A percentile compares a stretch with the other conserved stretches of the same genome.
These are phyloP conservation scores for Aspergillus steynii DNA, from an alignment of 495 filamentous ascomycete genomes.

Conservation along the genomic window DNA sequence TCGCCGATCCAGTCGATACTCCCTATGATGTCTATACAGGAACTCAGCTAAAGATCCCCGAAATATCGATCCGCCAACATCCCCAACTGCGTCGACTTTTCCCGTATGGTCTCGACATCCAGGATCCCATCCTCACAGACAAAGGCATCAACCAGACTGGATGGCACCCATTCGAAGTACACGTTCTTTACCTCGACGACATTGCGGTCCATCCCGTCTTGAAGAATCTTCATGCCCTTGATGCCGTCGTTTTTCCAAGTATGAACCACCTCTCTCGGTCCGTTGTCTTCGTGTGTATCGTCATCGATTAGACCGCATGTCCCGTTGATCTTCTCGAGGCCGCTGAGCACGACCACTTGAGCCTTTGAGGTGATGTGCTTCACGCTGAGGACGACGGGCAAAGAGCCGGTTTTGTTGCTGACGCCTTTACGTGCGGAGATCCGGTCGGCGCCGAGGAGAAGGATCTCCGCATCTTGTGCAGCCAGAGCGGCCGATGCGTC, in stretches of 20 bases:
- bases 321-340: slow-evolving; percentile 60
- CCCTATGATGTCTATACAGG: background rate
- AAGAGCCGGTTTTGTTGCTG: slow-evolving; percentile 66
- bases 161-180: slow-evolving; percentile 68
- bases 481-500: slow-evolving; percentile 62
- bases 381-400: slow-evolving; percentile 54
- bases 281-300: slow-evolving; percentile 50
- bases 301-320: slow-evolving; percentile 36
- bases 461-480: slow-evolving; percentile 43
- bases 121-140: slow-evolving; percentile 53
- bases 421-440: slow-evolving; percentile 55
- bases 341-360: slow-evolving; percentile 55
- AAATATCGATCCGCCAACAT: slow-evolving; percentile 34
- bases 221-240: slow-evolving; percentile 24
- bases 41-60: slow-evolving; percentile 25
- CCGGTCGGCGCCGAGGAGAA: slow-evolving; percentile 64
- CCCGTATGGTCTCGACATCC: slow-evolving; percentile 28
- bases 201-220: slow-evolving; percentile 12
- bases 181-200: slow-evolving; percentile 52
- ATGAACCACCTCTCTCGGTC: slow-evolving; percentile 43
- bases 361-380: slow-evolving; percentile 40
- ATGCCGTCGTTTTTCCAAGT: slow-evolving; percentile 42
- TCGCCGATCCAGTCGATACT: background rate
- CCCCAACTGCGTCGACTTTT: slow-evolving; percentile 30
- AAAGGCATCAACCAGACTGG: slow-evolving; percentile 53